Evolutionary conservation across 1,284 basidiomycete genomes (phyloP), one percentile per base, ranked within the genome.

Genomic region (Fistulinella cinereoalba): DNA sequence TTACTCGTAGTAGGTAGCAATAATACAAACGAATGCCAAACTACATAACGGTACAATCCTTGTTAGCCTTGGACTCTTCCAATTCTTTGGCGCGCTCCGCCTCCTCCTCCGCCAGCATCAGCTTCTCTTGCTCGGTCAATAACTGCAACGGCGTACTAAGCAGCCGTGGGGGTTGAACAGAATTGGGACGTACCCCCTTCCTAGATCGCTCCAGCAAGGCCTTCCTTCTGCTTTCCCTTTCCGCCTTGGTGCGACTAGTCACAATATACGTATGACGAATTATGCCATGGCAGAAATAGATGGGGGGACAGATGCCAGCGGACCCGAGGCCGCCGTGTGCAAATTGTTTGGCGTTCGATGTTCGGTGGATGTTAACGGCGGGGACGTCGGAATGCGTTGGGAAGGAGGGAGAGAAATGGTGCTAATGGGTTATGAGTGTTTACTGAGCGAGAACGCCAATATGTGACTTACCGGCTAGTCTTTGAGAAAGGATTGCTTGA

Each of bases 191-290:
- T 54, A 62, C 60, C 47, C 87, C 86, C 64, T 84, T 88, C 73
- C 75, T 76, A 5, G 79, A 83, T 23, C 86, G 77, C 48, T 76
- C 81, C 57, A 76, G 69, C 77, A 89, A 80, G 2, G 81, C 85
- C 60, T 76, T 79, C 50, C 76, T 62, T 56, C 73, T 72, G 56
- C 84, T 86, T 57, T 81, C 81, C 58, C 76, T 73, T 65, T 89
- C 86, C 10, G 79, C 81, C 67, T 71, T 81, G 28, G 85, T 83
- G 19, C 85, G 84, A 55, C 86, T 89, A 38, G n/a, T n/a, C n/a
- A 27, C 6, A 9, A 29, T 21, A 21, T 7, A n/a, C 44, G n/a
- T 23, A 55, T 54, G 60, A 31, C 53, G 50, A 31, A 68, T 85
- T 67, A 86, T 50, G 79, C 81, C 54, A 69, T 67, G 37, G 75